Percentiles rank a stretch among this genome's conserved stretches.
phyloP scores from a whole-genome alignment of 2,329 filamentous ascomycete species.

The Apiospora phragmitis region DNA sequence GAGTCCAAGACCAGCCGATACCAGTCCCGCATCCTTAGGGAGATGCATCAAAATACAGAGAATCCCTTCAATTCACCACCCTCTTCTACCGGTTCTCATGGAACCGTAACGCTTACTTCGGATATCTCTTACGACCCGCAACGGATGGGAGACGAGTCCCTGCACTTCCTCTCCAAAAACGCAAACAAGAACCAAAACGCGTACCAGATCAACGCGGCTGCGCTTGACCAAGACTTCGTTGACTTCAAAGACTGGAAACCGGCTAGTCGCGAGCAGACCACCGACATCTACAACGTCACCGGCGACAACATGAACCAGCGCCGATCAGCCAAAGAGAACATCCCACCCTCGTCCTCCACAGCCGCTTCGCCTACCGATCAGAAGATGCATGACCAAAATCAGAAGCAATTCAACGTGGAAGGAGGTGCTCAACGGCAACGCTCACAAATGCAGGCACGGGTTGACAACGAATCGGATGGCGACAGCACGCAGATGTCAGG shows the following conservation, averaged over 20 bases:
- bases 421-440: slow-evolving; percentile 26
- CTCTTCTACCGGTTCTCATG: slow-evolving; percentile 58
- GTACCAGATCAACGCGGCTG: slow-evolving; percentile 37
- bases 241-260: slow-evolving; percentile 41
- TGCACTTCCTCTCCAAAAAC: slow-evolving; percentile 20
- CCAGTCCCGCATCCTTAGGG: slow-evolving; percentile 34
- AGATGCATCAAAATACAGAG: slow-evolving; percentile 39
- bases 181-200: slow-evolving; percentile 20
- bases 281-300: slow-evolving; percentile 34
- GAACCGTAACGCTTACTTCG: slow-evolving; percentile 56
- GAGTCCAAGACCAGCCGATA: slow-evolving; percentile 11
- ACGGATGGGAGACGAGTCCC: slow-evolving; percentile 48
- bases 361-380: slow-evolving; percentile 43
- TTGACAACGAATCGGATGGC: slow-evolving; percentile 53
- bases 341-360: slow-evolving; percentile 36
- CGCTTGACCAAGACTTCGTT: slow-evolving; percentile 49
- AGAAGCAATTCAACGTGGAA: slow-evolving; percentile 13
- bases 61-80: slow-evolving; percentile 61
- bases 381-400: slow-evolving; percentile 38
- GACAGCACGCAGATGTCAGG: slow-evolving; percentile 7
- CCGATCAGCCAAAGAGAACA: slow-evolving; percentile 46
- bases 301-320: slow-evolving; percentile 25
- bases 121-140: slow-evolving; percentile 54
- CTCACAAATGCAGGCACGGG: slow-evolving; percentile 53
- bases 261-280: slow-evolving; percentile 22